Conservation (phyloP, 176 grass and related monocot species). For the Cenchrus purpureus region DNA sequence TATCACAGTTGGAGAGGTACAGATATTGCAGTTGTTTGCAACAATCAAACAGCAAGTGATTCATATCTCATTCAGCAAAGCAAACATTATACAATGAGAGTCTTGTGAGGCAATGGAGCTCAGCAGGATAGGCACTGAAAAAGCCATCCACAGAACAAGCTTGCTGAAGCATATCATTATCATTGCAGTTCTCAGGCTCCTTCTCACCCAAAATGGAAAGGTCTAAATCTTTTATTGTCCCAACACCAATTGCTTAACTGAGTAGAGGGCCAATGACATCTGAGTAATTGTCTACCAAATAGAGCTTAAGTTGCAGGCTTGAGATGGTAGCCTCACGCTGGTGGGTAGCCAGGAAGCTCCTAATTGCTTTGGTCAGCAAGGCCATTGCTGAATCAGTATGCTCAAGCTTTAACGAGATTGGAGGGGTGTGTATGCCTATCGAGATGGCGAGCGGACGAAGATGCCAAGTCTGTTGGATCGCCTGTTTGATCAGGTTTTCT, state of each 20-base stretch:
- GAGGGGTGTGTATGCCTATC: too few species aligned
- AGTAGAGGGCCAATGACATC: background rate
- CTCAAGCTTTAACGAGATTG: background rate
- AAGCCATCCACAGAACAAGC: background rate
- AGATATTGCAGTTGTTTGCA: slow-evolving; percentile 24
- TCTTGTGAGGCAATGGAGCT: slow-evolving; percentile 2
- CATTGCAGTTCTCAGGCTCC: background rate
- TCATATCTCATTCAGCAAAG: background rate
- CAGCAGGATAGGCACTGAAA: background rate
- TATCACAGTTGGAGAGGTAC: background rate
- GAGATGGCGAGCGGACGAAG: too few species aligned
- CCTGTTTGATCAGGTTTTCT: too few species aligned
- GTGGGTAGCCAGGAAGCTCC: background rate
- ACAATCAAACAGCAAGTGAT: slow-evolving; percentile 25
- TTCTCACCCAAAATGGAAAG: background rate
- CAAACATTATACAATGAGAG: background rate
- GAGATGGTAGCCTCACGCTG: background rate
- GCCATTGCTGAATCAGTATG: background rate
- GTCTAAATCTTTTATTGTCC: background rate
- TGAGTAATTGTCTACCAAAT: background rate
- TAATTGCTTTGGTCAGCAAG: background rate
- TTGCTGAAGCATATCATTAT: background rate
- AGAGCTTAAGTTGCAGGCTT: background rate
- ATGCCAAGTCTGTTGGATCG: too few species aligned
- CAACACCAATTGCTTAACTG: background rate